phyloP scores from a whole-genome alignment of 352 stramenopile genomes.

The Globisporangium viniferum region DNA sequence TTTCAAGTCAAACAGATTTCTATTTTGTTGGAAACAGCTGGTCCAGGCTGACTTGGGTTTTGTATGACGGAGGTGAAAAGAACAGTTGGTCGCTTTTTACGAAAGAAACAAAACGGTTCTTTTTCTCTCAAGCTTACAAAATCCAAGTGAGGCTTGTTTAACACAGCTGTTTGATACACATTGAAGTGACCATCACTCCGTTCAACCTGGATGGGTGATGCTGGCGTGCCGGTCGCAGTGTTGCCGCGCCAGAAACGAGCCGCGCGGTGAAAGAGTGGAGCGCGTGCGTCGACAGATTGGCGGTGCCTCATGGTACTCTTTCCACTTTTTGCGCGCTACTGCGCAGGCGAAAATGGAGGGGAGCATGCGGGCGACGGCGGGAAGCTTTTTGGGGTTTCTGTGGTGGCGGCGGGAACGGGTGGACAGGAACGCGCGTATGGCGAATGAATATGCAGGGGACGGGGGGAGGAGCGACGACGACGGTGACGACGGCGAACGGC shows the following conservation, averaged over 20 bases:
- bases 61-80: not conserved
- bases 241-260: not conserved
- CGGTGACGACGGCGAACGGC: not conserved
- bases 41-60: not conserved
- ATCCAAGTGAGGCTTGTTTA: not conserved
- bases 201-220: not conserved
- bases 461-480: not conserved
- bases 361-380: not conserved
- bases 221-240: slow-evolving; percentile 4
- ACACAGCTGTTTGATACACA: slow-evolving; percentile 1
- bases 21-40: not conserved
- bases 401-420: not conserved
- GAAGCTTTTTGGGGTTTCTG: not conserved
- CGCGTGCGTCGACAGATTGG: slow-evolving; percentile 39
- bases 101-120: not conserved
- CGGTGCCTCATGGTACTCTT: slow-evolving; percentile 45
- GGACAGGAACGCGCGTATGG: not conserved
- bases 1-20: not conserved
- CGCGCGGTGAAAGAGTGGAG: slow-evolving; percentile 41
- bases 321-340: slow-evolving; percentile 59
- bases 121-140: not conserved
- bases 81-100: not conserved
- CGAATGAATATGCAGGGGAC: not conserved
- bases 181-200: not conserved
- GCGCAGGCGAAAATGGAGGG: slow-evolving; percentile 27